Base-by-base conservation (phyloP, 768 basidiomycete species). In the Boletus subparvulus region DNA sequence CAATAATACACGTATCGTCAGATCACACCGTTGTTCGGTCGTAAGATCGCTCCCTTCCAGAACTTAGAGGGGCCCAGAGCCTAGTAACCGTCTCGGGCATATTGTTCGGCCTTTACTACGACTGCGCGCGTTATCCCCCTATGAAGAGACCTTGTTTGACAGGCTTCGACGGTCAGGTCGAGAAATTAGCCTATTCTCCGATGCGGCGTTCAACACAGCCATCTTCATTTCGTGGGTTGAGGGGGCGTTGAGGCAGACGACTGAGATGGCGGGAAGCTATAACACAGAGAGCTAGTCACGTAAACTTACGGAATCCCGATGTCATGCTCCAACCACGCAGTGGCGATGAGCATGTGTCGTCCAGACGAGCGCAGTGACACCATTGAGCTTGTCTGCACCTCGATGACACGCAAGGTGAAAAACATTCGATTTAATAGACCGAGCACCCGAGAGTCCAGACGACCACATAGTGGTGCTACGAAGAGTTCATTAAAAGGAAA, bases 291-390 rank as follows among this genome's bases (percentile, higher is more conserved):
- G 14, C 46, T 4, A 19, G 53, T 10, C 60, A 61, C 68, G 68
- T 69, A 70, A 68, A 49, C 3, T 56, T 59, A 69, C 69, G 68
- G 57, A 59, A 70, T 69, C 39, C 68, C 69, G 61, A 37, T 39
- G 65, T 68, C 68, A 61, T 61, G 68, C 65, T 47, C 57, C 49
- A 45, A 61, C 58, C 69, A 68, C 26, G 69, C 63, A 66, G 69
- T 71, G 69, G 68, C 66, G 60, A 44, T 69, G 68, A 68, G 64
- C 60, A 63, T 60, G 62, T 24, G 44, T 45, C 48, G 46, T 50
- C 55, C 49, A 53, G 59, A 50, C 56, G 48, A 58, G 42, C 35
- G 26, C 26, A 28, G 26, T 13, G 32, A 32, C 10, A 32, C 32
- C 19, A 45, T 45, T 17, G 41, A 40, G 33, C 42, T 45, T 7